Conservation (phyloP, 441 rosid species). For the Syzygium malaccense region DNA sequence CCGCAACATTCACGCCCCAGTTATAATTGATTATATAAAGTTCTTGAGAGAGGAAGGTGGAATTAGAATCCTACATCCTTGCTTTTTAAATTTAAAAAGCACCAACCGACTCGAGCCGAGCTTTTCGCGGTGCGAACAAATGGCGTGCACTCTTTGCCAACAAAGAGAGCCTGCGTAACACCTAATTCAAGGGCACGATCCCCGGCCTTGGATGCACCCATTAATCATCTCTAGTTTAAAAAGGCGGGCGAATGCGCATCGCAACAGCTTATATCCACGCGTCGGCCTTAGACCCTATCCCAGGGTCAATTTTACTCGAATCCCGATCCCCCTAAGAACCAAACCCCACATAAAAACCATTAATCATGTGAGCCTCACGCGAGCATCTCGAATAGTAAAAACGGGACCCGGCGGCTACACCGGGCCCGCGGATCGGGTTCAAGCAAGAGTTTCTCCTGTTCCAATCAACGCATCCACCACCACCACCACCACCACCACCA, state of each 20-base stretch:
- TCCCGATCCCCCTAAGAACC: no score
- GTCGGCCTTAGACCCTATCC: not conserved
- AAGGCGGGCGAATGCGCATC: not conserved
- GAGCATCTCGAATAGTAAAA: not conserved
- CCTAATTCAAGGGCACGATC: not conserved
- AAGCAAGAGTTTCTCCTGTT: not conserved
- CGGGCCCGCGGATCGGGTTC: not conserved
- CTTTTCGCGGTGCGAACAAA: not conserved
- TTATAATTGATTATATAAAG: no score
- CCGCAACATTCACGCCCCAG: no score
- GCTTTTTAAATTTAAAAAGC: not conserved
- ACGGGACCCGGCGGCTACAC: fast-evolving
- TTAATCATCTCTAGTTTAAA: not conserved
- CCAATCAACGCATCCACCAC: not conserved
- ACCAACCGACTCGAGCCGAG: not conserved
- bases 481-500: no score
- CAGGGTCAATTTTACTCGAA: no score
- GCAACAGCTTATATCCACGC: not conserved
- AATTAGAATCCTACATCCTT: no score
- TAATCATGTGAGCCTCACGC: not conserved
- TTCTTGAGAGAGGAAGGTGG: no score
- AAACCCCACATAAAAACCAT: no score
- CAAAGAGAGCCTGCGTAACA: no score
- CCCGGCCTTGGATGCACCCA: not conserved
- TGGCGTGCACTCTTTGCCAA: not conserved